Base-by-base conservation (phyloP, 208 protist species). In the Trypanosoma congolense region DNA sequence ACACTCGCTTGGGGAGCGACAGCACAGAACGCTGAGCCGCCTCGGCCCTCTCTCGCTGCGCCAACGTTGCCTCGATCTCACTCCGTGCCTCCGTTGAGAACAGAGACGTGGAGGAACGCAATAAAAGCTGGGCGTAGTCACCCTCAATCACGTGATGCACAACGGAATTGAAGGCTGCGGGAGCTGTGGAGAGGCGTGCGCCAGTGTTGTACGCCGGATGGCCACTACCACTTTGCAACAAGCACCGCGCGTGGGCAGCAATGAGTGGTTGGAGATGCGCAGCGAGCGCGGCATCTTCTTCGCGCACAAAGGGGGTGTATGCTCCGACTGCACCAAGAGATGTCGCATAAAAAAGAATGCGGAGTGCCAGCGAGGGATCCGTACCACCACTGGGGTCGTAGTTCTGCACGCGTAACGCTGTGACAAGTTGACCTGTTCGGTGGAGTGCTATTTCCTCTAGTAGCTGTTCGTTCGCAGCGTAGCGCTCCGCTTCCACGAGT, bases 321-420 rank as follows among this genome's bases (percentile, higher is more conserved):
- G 77, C 81, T 8, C 86, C 86, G 3, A 93, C 49, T 22, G 70
- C 65, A 33, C 86, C 86, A 24, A 84, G 63, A 16, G 82, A 26
- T 21, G 86, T 93, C 40, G 56, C 61, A 75, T 93, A 93, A 44
- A 85, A 74, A 10, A 90, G 51, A 50, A 83, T 77, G 6, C 54
- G 54, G 5, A 75, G 61, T 1, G 52, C 65, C 3, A 80, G 50
- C 3, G 63, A 42, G 1, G 75, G 30, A 41, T 84, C 77, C 5
- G 65, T 56, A 41, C 75, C 80, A 5, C 69, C 56, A 47, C 65
- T 82, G 0, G 71, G 70, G 70, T 85, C 70, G 44, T 75, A 74
- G 9, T 61, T 28, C 38, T 75, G 73, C 50, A 70, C 64, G 10
- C 65, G 70, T 30, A 93, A 58, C 1, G 63, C 56, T 29, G 86